phyloP scores from a whole-genome alignment of 1,139 yeast species.

The Lodderomyces jiufengensis region DNA sequence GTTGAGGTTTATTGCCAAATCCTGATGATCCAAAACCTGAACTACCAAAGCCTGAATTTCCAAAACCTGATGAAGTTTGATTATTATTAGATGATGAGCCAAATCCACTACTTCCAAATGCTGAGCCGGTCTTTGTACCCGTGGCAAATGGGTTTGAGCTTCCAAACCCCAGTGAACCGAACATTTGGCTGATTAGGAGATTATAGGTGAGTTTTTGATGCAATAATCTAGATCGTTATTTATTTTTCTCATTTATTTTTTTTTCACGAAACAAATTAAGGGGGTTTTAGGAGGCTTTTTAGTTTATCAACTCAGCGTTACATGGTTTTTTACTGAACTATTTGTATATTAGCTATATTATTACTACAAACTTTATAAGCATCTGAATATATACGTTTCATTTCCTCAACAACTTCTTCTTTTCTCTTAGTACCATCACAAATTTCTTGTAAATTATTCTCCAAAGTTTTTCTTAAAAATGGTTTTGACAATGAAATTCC shows the following conservation, averaged over 20 bases:
- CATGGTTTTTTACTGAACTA: too few relatives aligned
- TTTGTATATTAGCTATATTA: too few relatives aligned
- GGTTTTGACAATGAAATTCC: slow-evolving; percentile 82
- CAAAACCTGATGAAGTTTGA: slow-evolving; percentile 3
- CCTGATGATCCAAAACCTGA: slow-evolving; percentile 10
- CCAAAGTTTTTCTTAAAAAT: slow-evolving; percentile 74
- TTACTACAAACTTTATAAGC: slow-evolving; percentile 47
- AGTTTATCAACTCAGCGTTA: too few relatives aligned
- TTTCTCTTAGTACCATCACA: slow-evolving; percentile 60
- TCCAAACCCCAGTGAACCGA: slow-evolving; percentile 17
- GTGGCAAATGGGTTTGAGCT: slow-evolving; percentile 11
- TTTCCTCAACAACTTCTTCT: slow-evolving; percentile 52
- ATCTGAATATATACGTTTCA: slow-evolving; percentile 58
- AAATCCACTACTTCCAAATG: slow-evolving; percentile 11
- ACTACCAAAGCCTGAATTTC: slow-evolving; percentile 12
- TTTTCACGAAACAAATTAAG: too few relatives aligned
- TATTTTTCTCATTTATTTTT: too few relatives aligned
- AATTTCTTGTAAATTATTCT: slow-evolving; percentile 60
- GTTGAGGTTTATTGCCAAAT: slow-evolving; percentile 4
- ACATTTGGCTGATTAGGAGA: background rate
- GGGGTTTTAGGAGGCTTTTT: too few relatives aligned
- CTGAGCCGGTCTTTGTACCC: slow-evolving; percentile 4
- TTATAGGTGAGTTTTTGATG: too few relatives aligned
- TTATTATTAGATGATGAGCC: slow-evolving; percentile 8
- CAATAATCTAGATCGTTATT: too few relatives aligned